A percentile compares a stretch with the other conserved stretches of the same genome.
These are phyloP conservation scores for Oxalis stricta DNA, from an alignment of 441 rosid genomes.

Conservation along the genomic window DNA sequence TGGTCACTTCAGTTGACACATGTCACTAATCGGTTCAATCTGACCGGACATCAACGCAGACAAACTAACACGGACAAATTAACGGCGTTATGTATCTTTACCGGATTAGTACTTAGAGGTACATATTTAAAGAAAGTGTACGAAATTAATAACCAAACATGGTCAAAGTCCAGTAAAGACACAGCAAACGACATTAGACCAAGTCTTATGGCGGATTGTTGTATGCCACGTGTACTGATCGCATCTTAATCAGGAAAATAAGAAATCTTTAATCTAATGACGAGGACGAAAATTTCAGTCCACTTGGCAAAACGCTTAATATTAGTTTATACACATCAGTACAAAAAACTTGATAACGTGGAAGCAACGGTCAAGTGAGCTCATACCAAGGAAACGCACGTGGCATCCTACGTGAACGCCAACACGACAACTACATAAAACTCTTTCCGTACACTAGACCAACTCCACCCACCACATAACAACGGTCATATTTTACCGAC, in stretches of 20 bases:
- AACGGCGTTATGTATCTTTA: too few relatives aligned
- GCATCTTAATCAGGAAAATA: constrained; percentile 4
- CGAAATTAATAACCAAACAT: neutral
- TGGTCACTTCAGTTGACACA: too few relatives aligned
- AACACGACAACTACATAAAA: neutral
- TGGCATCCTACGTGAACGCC: constrained; percentile 27
- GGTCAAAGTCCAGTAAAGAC: neutral
- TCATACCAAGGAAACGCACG: constrained; percentile 35
- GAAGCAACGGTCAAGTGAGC: constrained; percentile 41
- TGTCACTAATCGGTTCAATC: too few relatives aligned
- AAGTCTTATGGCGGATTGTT: constrained; percentile 7
- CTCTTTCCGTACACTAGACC: constrained; percentile 11
- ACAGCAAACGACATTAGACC: neutral
- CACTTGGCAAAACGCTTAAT: too few relatives aligned
- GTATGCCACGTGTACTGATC: constrained; percentile 18
- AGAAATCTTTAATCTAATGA: too few relatives aligned
- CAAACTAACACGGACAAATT: too few relatives aligned
- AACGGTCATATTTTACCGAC: constrained; percentile 97
- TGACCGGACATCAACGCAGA: too few relatives aligned
- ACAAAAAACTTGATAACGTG: neutral
- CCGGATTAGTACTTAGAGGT: neutral
- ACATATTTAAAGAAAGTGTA: too few relatives aligned
- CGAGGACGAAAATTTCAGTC: neutral
- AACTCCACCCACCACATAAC: constrained; percentile 28
- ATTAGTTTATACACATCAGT: too few relatives aligned